Evolutionary conservation across 192 early-diverging fungal species (phyloP).

Genomic region (Haplosporangium gracile): DNA sequence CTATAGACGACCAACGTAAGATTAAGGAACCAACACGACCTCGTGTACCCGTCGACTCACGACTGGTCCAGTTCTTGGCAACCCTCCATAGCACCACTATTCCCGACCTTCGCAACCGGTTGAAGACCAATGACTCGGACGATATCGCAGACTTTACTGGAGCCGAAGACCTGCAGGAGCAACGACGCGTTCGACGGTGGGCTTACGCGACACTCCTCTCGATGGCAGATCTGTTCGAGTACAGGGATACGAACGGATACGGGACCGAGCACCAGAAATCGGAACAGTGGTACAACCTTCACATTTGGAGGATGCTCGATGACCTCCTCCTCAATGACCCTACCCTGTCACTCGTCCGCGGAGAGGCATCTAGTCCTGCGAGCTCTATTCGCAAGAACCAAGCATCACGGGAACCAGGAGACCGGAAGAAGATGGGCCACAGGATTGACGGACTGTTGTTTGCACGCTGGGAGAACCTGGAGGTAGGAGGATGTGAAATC

Average conservation of each 20-base stretch:
- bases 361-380: not conserved
- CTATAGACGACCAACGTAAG: not conserved
- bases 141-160: not conserved
- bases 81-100: not conserved
- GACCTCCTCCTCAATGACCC: not conserved
- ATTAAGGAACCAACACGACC: not conserved
- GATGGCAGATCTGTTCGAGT: not conserved
- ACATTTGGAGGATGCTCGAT: not conserved
- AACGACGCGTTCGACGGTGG: not conserved
- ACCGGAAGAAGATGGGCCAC: not conserved
- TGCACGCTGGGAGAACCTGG: not conserved
- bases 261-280: not conserved
- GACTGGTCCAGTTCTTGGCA: not conserved
- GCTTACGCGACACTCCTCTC: not conserved
- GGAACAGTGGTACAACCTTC: slow-evolving; percentile 2
- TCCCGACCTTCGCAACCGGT: not conserved
- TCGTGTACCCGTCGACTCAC: not conserved
- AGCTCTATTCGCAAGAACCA: not conserved
- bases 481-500: not conserved
- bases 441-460: not conserved
- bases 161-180: not conserved
- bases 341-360: not conserved
- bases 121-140: not conserved
- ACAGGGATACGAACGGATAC: not conserved
- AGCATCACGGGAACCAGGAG: not conserved